Evolutionary conservation across 2,329 filamentous ascomycete species (phyloP).

Genomic region (Oidium heveae): DNA sequence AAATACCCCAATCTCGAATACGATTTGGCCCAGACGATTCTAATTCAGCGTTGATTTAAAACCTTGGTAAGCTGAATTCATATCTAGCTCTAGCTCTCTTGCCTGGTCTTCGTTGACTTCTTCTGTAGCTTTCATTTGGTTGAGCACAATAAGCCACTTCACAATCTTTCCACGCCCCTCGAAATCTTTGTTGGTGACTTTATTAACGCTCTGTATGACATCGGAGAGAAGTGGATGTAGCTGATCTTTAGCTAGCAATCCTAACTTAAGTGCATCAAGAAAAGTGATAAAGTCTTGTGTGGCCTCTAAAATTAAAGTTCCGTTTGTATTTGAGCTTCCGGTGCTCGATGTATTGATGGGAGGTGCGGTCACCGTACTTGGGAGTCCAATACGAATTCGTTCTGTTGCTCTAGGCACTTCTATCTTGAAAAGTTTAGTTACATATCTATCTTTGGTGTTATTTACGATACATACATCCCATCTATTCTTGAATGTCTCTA

Average conservation of each 20-base stretch:
- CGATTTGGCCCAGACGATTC: not conserved
- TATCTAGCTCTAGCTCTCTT: constrained; percentile 73
- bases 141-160: constrained; percentile 89
- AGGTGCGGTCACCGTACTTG: constrained; percentile 44
- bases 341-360: constrained; percentile 19
- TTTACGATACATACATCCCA: constrained; percentile 48
- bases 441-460: not conserved
- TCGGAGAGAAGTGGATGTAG: constrained; percentile 88
- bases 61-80: constrained; percentile 79
- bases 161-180: constrained; percentile 93
- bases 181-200: constrained; percentile 86
- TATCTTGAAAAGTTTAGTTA: constrained; percentile 27
- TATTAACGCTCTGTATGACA: constrained; percentile 91
- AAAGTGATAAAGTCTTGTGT: constrained; percentile 98
- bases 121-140: constrained; percentile 92
- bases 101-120: constrained; percentile 72
- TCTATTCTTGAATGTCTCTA: constrained; percentile 74
- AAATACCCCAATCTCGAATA: too few relatives aligned
- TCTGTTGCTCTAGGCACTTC: constrained; percentile 89
- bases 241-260: constrained; percentile 81
- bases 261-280: constrained; percentile 78
- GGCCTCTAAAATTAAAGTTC: constrained; percentile 57
- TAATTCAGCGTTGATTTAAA: constrained; percentile 36
- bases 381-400: constrained; percentile 73
- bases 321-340: constrained; percentile 17